These are phyloP conservation scores for Miscanthus sacchariflorus DNA, from an alignment of 202 grass and related monocot genomes.

Conservation along the genomic window DNA sequence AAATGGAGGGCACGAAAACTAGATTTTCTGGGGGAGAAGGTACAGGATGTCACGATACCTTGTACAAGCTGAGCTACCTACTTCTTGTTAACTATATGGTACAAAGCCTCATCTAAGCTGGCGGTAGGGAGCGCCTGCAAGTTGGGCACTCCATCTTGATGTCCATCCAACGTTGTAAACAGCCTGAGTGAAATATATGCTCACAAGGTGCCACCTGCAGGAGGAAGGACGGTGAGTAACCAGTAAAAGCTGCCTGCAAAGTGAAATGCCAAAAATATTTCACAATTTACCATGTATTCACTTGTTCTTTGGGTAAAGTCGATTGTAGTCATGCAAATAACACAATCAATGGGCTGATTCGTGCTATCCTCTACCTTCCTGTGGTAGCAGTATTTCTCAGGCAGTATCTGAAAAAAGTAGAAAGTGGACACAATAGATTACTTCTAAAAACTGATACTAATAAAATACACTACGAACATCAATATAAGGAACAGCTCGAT, in stretches of 20 bases:
- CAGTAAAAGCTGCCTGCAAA: neutral
- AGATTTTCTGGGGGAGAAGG: neutral
- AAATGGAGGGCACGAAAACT: neutral
- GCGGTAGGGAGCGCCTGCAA: slow-evolving; percentile 85
- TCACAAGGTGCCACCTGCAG: slow-evolving; percentile 95
- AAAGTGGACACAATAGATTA: neutral
- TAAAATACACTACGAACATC: neutral
- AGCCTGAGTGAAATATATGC: slow-evolving; percentile 98
- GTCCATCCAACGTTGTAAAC: slow-evolving; percentile 99
- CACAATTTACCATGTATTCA: slow-evolving; percentile 94
- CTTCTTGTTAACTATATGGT: slow-evolving; percentile 65
- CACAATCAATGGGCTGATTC: slow-evolving; percentile 80
- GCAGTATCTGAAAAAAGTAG: slow-evolving; percentile 74
- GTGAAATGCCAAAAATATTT: slow-evolving; percentile 15
- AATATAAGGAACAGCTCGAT: slow-evolving; percentile 4
- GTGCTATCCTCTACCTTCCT: slow-evolving; percentile 75
- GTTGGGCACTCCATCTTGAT: slow-evolving; percentile 99
- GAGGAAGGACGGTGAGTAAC: slow-evolving; percentile 26
- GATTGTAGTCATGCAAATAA: slow-evolving; percentile 98
- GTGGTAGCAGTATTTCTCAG: slow-evolving; percentile 97
- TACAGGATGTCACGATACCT: slow-evolving; percentile 38
- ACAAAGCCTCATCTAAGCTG: slow-evolving; percentile 76
- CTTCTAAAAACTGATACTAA: neutral
- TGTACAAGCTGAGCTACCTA: slow-evolving; percentile 64
- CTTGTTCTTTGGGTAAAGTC: slow-evolving; percentile 76